These are phyloP conservation scores for Lycium ferocissimum DNA, from an alignment of 257 asterid species.

Conservation along the genomic window DNA sequence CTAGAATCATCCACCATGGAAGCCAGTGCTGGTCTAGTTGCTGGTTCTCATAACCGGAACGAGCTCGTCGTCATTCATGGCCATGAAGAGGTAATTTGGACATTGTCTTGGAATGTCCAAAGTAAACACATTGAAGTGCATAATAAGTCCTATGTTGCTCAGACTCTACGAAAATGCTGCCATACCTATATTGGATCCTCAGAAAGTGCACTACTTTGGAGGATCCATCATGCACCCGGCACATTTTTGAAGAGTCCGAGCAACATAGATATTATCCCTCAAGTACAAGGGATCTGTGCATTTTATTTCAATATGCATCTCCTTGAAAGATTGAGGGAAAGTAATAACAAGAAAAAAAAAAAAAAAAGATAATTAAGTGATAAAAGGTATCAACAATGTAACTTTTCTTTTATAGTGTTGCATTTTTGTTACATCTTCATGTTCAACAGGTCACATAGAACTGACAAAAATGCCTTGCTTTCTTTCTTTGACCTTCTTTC, in stretches of 20 bases:
- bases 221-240: not conserved
- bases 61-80: constrained; percentile 97
- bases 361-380: not conserved
- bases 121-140: not conserved
- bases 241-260: not conserved
- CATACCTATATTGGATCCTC: not conserved
- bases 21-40: constrained; percentile 95
- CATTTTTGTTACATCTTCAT: not conserved
- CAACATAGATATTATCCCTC: not conserved
- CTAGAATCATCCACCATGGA: constrained; percentile 55
- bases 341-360: not conserved
- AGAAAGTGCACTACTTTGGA: not conserved
- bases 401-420: not conserved
- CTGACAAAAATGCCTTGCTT: not conserved
- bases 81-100: constrained; percentile 78
- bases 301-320: not conserved
- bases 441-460: not conserved
- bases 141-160: not conserved
- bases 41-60: constrained; percentile 96
- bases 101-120: not conserved
- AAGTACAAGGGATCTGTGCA: not conserved
- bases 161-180: not conserved
- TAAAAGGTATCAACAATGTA: constrained; percentile 6
- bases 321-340: not conserved
- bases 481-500: not conserved